Evolutionary conservation across 139 green algal genomes (phyloP), one percentile per base, ranked within the genome.

Genomic region (Coccomyxa sp.): DNA sequence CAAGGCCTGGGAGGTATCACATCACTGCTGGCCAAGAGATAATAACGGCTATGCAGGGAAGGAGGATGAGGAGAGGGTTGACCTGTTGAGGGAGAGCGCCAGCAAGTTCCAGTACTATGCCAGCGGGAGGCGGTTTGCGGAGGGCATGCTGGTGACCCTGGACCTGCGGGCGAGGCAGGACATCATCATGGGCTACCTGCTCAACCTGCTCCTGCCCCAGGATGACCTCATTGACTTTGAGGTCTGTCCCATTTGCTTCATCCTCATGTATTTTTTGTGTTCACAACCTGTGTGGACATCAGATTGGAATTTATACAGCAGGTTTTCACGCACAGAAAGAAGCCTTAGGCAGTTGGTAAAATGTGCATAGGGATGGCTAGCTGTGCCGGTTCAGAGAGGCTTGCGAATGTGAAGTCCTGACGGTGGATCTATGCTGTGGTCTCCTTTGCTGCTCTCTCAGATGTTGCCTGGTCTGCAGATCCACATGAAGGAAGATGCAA

Each of bases 401-500:
- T n/a, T n/a, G n/a, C n/a, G n/a, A n/a, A n/a, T n/a, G n/a, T n/a
- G n/a, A n/a, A n/a, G n/a, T n/a, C n/a, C n/a, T n/a, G n/a, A n/a
- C n/a, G n/a, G n/a, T n/a, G n/a, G n/a, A n/a, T n/a, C n/a, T n/a
- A 7, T 64, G 50, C 18, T 64, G 50, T 31, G 4, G 27, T 3
- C 18, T 64, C 18, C 50, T 64, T 64, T 3, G 50, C 50, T 64
- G 5, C 2, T 64, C 27, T 64, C 18, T 64, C 4, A 12, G 50
- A 64, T 31, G 50, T 64, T 64, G 50, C 50, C 27, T 64, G 50
- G 22, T 4, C 27, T 89, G 8, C 84, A 90, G 81, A 68, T 89
- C 27, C 16, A 50, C n/a, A 83, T 90, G 86, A 82, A 81, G 55
- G 81, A 85, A 39, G 55, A 36, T 37, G 36, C 58, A 35, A 85